A percentile compares a stretch with the other conserved stretches of the same genome.
Evolutionary conservation across 805 yeast species (phyloP).

Genomic region (Ogataea nakhonphanomensis): DNA sequence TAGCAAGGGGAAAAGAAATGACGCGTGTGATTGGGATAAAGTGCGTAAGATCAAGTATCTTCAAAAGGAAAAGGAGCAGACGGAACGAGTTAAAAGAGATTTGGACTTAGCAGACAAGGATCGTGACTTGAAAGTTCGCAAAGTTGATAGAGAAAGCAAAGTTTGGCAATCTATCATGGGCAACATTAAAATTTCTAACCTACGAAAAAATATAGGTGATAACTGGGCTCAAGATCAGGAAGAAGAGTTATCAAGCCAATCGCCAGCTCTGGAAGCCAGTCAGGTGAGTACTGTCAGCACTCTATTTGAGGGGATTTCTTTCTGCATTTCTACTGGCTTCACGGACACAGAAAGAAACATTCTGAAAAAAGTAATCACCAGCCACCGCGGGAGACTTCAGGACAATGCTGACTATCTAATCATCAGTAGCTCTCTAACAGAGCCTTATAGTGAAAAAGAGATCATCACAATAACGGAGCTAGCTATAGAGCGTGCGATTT

Average conservation of each 20-base stretch:
- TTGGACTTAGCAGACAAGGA: slow-evolving; percentile 15
- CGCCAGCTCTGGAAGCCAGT: not conserved
- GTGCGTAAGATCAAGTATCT: slow-evolving; percentile 16
- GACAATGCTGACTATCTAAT: slow-evolving; percentile 16
- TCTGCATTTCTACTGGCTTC: slow-evolving; percentile 20
- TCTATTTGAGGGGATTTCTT: slow-evolving; percentile 20
- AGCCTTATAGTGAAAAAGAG: not conserved
- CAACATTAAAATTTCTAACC: slow-evolving; percentile 13
- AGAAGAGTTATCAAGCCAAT: not conserved
- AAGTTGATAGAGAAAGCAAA: slow-evolving; percentile 20
- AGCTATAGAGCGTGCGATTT: slow-evolving; percentile 31
- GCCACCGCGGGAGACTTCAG: slow-evolving; percentile 22
- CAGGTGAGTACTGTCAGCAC: slow-evolving; percentile 2
- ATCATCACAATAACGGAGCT: slow-evolving; percentile 25
- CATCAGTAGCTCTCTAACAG: slow-evolving; percentile 18
- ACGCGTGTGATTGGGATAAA: slow-evolving; percentile 40
- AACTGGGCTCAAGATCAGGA: slow-evolving; percentile 14
- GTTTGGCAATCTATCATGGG: slow-evolving; percentile 29
- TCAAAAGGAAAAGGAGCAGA: slow-evolving; percentile 8
- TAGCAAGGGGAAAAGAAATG: slow-evolving; percentile 22
- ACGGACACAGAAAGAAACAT: slow-evolving; percentile 15
- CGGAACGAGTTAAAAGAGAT: slow-evolving; percentile 8
- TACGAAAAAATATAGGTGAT: slow-evolving; percentile 5
- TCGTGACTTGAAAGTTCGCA: slow-evolving; percentile 23
- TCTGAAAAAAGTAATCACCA: slow-evolving; percentile 22